Conservation (phyloP, 116 monocot genomes). For the Thalassia testudinum region DNA sequence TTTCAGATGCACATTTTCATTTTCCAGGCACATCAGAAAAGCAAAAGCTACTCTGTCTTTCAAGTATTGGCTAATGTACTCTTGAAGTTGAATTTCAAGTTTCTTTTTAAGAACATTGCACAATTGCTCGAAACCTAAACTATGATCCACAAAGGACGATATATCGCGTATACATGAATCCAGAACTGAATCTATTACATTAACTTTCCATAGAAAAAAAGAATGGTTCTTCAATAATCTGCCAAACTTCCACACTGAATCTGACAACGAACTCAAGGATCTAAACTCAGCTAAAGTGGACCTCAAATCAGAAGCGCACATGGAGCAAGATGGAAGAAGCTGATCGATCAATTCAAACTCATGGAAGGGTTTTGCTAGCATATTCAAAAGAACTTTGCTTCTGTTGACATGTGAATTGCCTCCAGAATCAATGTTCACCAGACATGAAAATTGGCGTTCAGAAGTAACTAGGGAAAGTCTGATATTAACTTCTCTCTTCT, state of each 20-base stretch:
- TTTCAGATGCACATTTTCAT: constrained; percentile 29
- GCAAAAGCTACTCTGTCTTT: constrained; percentile 57
- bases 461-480: constrained; percentile 45
- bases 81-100: constrained; percentile 41
- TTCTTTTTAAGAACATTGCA: constrained; percentile 50
- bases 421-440: constrained; percentile 25
- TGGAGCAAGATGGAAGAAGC: constrained; percentile 23
- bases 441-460: constrained; percentile 47
- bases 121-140: constrained; percentile 61
- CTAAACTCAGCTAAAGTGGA: constrained; percentile 18
- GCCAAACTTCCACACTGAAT: constrained; percentile 39
- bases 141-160: constrained; percentile 63
- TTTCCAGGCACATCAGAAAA: constrained; percentile 45
- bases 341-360: constrained; percentile 67
- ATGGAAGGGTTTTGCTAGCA: constrained; percentile 49
- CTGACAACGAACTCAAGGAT: constrained; percentile 31
- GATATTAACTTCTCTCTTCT: constrained; percentile 51
- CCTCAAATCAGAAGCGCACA: constrained; percentile 13
- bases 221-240: constrained; percentile 41
- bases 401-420: constrained; percentile 22
- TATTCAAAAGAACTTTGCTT: constrained; percentile 43
- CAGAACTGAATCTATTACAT: constrained; percentile 58
- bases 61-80: constrained; percentile 37
- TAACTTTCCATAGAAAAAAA: constrained; percentile 91
- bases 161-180: constrained; percentile 70